phyloP scores from a whole-genome alignment of 345 rosid genomes.

The Aquilaria sinensis region DNA sequence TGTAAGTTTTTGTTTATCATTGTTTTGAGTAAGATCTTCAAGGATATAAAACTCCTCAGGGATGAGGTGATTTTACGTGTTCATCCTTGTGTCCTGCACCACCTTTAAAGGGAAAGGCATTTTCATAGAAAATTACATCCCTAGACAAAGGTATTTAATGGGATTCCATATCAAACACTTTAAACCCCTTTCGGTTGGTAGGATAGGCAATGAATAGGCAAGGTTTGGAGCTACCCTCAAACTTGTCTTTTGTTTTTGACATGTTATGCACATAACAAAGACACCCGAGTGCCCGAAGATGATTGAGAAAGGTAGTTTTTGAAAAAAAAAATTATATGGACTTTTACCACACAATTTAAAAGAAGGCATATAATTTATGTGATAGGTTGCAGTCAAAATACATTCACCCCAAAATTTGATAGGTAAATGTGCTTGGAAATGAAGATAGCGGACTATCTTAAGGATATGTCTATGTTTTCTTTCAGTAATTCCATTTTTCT shows the following conservation, averaged over 20 bases:
- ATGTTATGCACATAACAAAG: not conserved
- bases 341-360: not conserved
- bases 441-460: not conserved
- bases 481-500: no score
- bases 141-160: not conserved
- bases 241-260: not conserved
- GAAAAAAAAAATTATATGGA: not conserved
- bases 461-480: not conserved
- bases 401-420: not conserved
- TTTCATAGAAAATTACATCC: not conserved
- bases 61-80: no score
- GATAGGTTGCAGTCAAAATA: not conserved
- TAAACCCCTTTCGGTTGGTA: not conserved
- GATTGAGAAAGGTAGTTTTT: not conserved
- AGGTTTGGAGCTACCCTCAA: not conserved
- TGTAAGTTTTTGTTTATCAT: no score
- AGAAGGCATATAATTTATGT: not conserved
- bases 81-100: no score
- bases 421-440: not conserved
- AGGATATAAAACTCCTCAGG: no score
- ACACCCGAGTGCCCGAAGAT: not conserved
- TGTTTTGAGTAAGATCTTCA: no score
- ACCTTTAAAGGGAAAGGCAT: not conserved
- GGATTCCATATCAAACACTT: not conserved
- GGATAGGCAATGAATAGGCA: not conserved